Evolutionary conservation across 176 grass and related monocot species (phyloP).

Genomic region (Oryza officinalis): DNA sequence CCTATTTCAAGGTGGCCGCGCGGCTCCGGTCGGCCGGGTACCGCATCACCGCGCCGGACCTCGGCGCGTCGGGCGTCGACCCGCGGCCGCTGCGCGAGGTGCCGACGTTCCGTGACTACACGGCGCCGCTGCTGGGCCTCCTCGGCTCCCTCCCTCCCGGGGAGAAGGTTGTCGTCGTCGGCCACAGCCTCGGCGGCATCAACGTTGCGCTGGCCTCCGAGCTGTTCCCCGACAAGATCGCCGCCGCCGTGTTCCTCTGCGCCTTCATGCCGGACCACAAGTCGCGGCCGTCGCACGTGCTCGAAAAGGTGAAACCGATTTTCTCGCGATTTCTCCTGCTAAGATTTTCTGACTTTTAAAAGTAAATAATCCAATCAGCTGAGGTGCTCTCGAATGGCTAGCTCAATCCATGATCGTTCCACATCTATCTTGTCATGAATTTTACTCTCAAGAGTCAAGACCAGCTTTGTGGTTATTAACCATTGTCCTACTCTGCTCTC

Average conservation of each 20-base stretch:
- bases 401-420: too few relatives aligned
- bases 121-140: slow-evolving; percentile 62
- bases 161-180: slow-evolving; percentile 67
- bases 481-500: neutral
- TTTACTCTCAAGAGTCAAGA: neutral
- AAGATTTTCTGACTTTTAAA: neutral
- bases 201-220: slow-evolving; percentile 70
- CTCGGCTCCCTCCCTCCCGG: slow-evolving; percentile 48
- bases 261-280: slow-evolving; percentile 65
- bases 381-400: too few relatives aligned
- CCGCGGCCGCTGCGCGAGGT: slow-evolving; percentile 51
- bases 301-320: slow-evolving; percentile 40
- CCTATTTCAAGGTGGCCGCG: slow-evolving; percentile 74
- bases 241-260: slow-evolving; percentile 65
- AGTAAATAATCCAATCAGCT: neutral
- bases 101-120: slow-evolving; percentile 71
- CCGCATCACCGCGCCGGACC: slow-evolving; percentile 64
- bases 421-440: too few relatives aligned
- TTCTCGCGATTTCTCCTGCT: neutral
- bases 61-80: slow-evolving; percentile 76
- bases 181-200: slow-evolving; percentile 75
- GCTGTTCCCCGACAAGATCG: slow-evolving; percentile 77
- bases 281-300: slow-evolving; percentile 45
- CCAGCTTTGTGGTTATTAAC: too few relatives aligned
- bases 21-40: slow-evolving; percentile 59